A percentile compares a stretch with the other conserved stretches of the same genome.
These are phyloP conservation scores for Stenocarpella maydis DNA, from an alignment of 2,329 filamentous ascomycete species.

Conservation along the genomic window DNA sequence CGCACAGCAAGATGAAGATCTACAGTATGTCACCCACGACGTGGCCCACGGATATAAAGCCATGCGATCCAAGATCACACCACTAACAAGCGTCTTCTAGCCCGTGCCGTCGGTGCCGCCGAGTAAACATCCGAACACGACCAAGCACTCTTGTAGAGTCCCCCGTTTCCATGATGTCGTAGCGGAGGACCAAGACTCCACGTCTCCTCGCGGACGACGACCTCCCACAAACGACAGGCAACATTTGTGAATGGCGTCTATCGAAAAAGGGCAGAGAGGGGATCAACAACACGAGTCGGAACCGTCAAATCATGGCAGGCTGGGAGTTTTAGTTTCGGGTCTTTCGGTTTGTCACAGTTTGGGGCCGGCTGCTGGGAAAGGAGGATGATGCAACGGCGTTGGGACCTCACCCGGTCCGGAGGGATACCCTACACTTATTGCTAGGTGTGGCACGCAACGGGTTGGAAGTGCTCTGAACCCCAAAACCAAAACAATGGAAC, in stretches of 20 bases:
- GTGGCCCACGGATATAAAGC: background rate
- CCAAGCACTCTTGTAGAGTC: conserved; percentile 30
- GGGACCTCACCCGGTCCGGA: conserved; percentile 26
- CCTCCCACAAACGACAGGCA: conserved; percentile 32
- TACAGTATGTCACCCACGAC: conserved; percentile 73
- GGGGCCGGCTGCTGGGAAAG: conserved; percentile 38
- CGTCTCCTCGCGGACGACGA: conserved; percentile 20
- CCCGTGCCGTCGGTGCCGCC: conserved; percentile 67
- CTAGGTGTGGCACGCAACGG: conserved; percentile 46
- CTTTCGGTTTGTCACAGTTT: conserved; percentile 40
- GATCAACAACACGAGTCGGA: conserved; percentile 27
- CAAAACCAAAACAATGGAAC: conserved; percentile 42
- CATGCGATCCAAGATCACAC: background rate
- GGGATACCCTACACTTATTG: conserved; percentile 35
- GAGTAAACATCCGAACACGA: conserved; percentile 45
- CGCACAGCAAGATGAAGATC: conserved; percentile 97
- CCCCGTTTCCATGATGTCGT: conserved; percentile 38
- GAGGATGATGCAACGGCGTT: conserved; percentile 37
- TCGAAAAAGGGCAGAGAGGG: conserved; percentile 30
- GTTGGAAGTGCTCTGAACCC: conserved; percentile 48
- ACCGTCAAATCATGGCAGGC: conserved; percentile 31
- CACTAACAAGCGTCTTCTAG: conserved; percentile 50
- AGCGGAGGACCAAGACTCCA: conserved; percentile 9
- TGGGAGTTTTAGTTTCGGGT: conserved; percentile 39
- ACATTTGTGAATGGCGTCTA: conserved; percentile 28